These are phyloP conservation scores for Lipomyces spencermartinsiae DNA, from an alignment of 805 yeast species.

Conservation along the genomic window DNA sequence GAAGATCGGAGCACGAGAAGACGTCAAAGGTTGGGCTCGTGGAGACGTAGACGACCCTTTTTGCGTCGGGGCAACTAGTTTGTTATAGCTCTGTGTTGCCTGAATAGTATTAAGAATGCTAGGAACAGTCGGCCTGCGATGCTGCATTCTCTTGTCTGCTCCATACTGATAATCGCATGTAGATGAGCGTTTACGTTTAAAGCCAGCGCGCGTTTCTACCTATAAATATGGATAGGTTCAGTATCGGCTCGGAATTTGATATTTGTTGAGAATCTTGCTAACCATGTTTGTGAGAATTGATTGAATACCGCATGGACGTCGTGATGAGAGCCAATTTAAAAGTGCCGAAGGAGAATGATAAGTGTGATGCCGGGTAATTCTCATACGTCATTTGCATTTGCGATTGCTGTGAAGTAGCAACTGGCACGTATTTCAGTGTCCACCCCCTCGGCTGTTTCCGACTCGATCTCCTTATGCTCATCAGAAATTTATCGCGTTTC, in stretches of 20 bases:
- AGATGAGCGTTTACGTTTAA: conserved; percentile 5
- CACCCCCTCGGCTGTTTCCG: background rate
- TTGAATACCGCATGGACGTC: no score
- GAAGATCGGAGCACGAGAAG: conserved; percentile 3
- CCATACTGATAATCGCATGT: background rate
- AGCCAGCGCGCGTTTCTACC: conserved; percentile 7
- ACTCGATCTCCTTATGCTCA: background rate
- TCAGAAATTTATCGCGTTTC: background rate
- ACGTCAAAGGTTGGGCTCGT: background rate
- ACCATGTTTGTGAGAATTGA: background rate
- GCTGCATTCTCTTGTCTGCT: background rate
- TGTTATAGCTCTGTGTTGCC: background rate
- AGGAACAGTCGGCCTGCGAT: background rate
- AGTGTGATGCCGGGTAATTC: background rate
- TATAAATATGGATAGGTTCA: background rate
- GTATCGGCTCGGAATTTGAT: background rate
- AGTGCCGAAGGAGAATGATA: no score
- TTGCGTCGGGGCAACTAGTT: background rate
- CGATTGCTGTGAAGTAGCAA: background rate
- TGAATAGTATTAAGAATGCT: background rate
- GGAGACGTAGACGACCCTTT: background rate
- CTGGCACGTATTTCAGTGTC: background rate
- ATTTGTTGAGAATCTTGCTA: conserved; percentile 1
- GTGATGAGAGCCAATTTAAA: no score
- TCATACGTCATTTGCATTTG: background rate